Percentiles rank a stretch among this genome's conserved stretches.
Evolutionary conservation across 169 alveolate species (phyloP).

Genomic region (Cryptosporidium sp.): DNA sequence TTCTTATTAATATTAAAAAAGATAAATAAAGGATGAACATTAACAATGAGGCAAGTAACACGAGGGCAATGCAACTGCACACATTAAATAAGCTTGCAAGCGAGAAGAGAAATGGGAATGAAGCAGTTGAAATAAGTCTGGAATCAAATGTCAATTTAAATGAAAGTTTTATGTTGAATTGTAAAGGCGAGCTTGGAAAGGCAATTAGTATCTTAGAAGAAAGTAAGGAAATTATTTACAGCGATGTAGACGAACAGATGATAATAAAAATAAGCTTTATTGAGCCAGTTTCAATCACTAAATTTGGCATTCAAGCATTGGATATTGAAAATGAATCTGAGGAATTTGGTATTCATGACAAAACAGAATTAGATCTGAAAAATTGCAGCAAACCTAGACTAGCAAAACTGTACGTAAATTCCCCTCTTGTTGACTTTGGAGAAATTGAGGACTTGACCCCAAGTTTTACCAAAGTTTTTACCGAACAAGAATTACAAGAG

Average conservation of each 20-base stretch:
- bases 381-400: constrained; percentile 26
- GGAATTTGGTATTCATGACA: neutral
- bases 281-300: constrained; percentile 47
- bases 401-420: constrained; percentile 49
- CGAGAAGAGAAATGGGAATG: constrained; percentile 26
- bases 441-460: constrained; percentile 73
- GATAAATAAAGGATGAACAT: constrained; percentile 47
- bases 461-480: constrained; percentile 24
- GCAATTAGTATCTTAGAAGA: constrained; percentile 24
- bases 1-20: neutral
- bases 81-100: constrained; percentile 12
- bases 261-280: constrained; percentile 49
- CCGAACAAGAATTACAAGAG: constrained; percentile 16
- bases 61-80: constrained; percentile 73
- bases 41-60: constrained; percentile 69
- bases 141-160: constrained; percentile 37
- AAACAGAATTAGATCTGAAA: neutral
- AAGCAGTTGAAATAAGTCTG: constrained; percentile 23
- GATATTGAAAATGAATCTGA: neutral
- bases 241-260: constrained; percentile 70
- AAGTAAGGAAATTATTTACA: constrained; percentile 7
- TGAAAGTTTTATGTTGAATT: constrained; percentile 59
- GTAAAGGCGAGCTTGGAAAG: constrained; percentile 38
- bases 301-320: constrained; percentile 51
- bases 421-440: constrained; percentile 48